These are phyloP conservation scores for Globisporangium nodosum DNA, from an alignment of 352 stramenopile species.

Conservation along the genomic window DNA sequence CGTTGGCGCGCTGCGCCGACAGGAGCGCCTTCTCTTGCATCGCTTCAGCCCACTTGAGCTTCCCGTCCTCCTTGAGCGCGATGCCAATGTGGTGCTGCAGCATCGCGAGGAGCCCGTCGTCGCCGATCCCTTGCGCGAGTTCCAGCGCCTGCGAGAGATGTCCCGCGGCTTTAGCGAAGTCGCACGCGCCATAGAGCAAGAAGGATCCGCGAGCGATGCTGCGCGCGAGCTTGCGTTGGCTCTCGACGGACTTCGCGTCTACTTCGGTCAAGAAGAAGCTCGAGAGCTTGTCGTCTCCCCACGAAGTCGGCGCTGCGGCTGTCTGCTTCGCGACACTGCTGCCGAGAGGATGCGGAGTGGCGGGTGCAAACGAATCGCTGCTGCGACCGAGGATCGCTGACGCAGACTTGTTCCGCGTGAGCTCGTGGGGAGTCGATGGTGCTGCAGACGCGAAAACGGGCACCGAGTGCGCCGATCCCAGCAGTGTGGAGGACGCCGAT, in stretches of 20 bases:
- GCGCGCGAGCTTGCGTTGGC: conserved; percentile 27
- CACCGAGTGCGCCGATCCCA: not conserved
- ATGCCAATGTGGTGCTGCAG: conserved; percentile 67
- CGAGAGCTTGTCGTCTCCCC: conserved; percentile 33
- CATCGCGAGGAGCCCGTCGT: conserved; percentile 29
- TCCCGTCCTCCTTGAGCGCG: conserved; percentile 55
- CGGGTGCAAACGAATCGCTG: not conserved
- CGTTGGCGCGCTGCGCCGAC: conserved; percentile 28
- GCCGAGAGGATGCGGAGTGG: not conserved
- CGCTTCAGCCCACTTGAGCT: conserved; percentile 25
- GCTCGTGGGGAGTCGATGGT: not conserved
- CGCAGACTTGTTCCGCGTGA: conserved; percentile 9
- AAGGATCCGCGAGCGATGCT: conserved; percentile 40
- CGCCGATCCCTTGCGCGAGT: conserved; percentile 14
- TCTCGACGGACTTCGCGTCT: conserved; percentile 27
- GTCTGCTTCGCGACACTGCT: not conserved
- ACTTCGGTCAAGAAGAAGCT: conserved; percentile 79
- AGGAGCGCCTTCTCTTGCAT: conserved; percentile 52
- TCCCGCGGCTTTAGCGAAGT: conserved; percentile 25
- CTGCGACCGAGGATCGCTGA: not conserved
- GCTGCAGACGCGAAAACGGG: not conserved
- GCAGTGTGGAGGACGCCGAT: not conserved
- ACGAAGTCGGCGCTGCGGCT: conserved; percentile 7
- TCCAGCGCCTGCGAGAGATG: conserved; percentile 36
- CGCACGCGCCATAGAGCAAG: conserved; percentile 41